phyloP scores from a whole-genome alignment of 371 early-diverging fungal species.

The Mycotypha africana region DNA sequence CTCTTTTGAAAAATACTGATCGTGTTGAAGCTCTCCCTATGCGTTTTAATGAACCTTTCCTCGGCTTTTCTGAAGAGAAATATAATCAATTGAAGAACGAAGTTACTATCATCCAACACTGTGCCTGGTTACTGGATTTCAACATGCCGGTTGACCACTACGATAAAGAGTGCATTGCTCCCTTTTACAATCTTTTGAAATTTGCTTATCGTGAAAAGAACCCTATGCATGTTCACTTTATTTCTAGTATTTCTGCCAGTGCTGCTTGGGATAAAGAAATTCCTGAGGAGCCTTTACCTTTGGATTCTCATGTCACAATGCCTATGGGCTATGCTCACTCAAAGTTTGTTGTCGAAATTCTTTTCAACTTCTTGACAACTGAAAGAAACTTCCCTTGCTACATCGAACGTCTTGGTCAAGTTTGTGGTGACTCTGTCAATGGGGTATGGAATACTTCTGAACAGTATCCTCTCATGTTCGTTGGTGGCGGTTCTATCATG shows the following conservation, averaged over 20 bases:
- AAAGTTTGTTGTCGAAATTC: constrained; percentile 29
- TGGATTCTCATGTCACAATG: constrained; percentile 16
- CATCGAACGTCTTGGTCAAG: constrained; percentile 42
- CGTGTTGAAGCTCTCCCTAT: constrained; percentile 11
- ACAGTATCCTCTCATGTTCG: constrained; percentile 32
- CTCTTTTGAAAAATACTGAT: neutral
- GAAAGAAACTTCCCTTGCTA: constrained; percentile 30
- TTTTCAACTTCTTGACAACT: constrained; percentile 16
- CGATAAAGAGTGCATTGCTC: constrained; percentile 28
- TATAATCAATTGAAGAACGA: constrained; percentile 20
- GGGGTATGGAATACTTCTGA: constrained; percentile 41
- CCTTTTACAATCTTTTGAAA: constrained; percentile 28
- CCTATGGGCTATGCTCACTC: constrained; percentile 39
- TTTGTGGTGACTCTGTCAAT: constrained; percentile 32
- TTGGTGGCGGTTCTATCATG: constrained; percentile 21
- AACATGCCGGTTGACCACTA: constrained; percentile 25
- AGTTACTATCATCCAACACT: constrained; percentile 28
- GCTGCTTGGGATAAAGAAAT: constrained; percentile 5
- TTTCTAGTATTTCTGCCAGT: constrained; percentile 30
- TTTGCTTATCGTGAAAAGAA: constrained; percentile 26
- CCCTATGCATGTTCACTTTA: constrained; percentile 32
- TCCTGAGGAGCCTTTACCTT: constrained; percentile 19
- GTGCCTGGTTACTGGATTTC: constrained; percentile 33
- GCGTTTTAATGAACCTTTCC: constrained; percentile 15
- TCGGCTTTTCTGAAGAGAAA: constrained; percentile 18